These are phyloP conservation scores for Olyra latifolia DNA, from an alignment of 176 grass and related monocot species.

Conservation along the genomic window DNA sequence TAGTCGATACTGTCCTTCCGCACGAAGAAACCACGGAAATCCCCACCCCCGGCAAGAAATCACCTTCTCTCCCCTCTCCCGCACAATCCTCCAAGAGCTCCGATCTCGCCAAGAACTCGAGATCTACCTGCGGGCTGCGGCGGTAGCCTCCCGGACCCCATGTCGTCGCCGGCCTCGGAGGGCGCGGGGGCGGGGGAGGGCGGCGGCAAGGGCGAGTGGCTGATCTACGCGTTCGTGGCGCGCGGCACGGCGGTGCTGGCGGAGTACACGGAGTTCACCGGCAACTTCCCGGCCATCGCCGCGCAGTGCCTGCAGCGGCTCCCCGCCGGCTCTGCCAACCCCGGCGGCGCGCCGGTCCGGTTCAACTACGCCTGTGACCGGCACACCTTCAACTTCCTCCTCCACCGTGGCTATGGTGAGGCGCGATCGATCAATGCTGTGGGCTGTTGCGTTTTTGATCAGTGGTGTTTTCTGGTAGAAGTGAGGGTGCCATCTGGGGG, in stretches of 20 bases:
- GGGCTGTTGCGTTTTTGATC: not conserved
- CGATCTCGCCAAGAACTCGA: slow-evolving; percentile 15
- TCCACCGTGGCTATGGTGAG: slow-evolving; percentile 77
- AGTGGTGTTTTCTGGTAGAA: not conserved
- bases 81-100: not conserved
- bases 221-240: slow-evolving; percentile 94
- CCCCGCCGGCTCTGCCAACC: slow-evolving; percentile 39
- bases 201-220: slow-evolving; percentile 57
- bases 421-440: not conserved
- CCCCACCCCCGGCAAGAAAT: slow-evolving; percentile 20
- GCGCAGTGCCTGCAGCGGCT: slow-evolving; percentile 82
- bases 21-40: slow-evolving; percentile 38
- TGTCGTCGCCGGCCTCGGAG: slow-evolving; percentile 25
- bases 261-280: slow-evolving; percentile 96
- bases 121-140: slow-evolving; percentile 2
- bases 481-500: not conserved
- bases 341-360: slow-evolving; percentile 25
- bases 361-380: slow-evolving; percentile 87
- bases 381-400: slow-evolving; percentile 91
- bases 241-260: slow-evolving; percentile 83
- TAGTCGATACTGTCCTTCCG: slow-evolving; percentile 26
- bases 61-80: slow-evolving; percentile 4
- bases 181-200: slow-evolving; percentile 20
- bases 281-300: slow-evolving; percentile 87
- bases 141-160: slow-evolving; percentile 8